Evolutionary conservation across 768 basidiomycete species (phyloP).

Genomic region (Cyathus striatus): DNA sequence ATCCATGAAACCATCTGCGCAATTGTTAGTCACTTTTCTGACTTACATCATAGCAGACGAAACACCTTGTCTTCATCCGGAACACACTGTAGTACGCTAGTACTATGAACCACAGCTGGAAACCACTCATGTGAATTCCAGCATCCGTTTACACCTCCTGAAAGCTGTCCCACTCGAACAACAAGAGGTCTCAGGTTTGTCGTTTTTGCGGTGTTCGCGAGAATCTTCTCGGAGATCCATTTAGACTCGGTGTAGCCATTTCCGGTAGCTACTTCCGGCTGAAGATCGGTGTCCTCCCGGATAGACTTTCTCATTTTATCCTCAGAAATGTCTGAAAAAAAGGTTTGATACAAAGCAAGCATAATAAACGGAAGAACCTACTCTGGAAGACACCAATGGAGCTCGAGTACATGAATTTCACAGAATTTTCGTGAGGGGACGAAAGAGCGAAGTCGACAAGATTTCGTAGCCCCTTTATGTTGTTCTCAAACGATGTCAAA

Average conservation of each 20-base stretch:
- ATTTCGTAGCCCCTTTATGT: constrained; percentile 20
- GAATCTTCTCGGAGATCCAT: constrained; percentile 35
- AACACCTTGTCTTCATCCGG: constrained; percentile 23
- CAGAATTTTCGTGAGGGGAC: constrained; percentile 10
- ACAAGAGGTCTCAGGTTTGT: constrained; percentile 21
- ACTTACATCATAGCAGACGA: neutral
- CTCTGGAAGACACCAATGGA: constrained; percentile 23
- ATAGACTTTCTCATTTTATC: neutral
- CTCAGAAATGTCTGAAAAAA: neutral
- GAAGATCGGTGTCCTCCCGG: constrained; percentile 12
- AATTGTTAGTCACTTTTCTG: neutral
- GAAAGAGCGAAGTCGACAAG: constrained; percentile 26
- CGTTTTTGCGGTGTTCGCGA: constrained; percentile 18
- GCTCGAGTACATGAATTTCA: constrained; percentile 24
- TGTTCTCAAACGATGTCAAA: constrained; percentile 21
- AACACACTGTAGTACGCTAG: constrained; percentile 17
- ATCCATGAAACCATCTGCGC: constrained; percentile 19
- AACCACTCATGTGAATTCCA: constrained; percentile 39
- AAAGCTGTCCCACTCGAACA: constrained; percentile 33
- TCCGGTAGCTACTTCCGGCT: constrained; percentile 18
- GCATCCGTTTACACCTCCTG: constrained; percentile 25
- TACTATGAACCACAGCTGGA: constrained; percentile 26
- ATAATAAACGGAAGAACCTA: constrained; percentile 5
- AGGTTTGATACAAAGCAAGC: neutral
- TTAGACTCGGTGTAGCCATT: constrained; percentile 35